Percentiles rank a stretch among this genome's conserved stretches.
These are phyloP conservation scores for Kuraishia capsulata DNA, from an alignment of 805 yeast species.

Conservation along the genomic window DNA sequence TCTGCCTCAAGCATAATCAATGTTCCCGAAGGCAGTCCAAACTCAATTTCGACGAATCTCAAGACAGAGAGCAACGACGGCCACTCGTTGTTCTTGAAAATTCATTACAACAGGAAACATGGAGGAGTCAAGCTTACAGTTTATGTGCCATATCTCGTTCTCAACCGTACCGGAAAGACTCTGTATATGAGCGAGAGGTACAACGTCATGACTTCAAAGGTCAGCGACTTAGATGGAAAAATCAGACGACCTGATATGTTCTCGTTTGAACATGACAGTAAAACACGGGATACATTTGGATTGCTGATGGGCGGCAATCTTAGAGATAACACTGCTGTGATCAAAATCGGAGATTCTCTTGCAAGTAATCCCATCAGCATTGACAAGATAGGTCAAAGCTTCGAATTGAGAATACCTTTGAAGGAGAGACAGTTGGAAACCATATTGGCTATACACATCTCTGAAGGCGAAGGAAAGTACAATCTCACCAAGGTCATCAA, in stretches of 20 bases:
- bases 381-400: constrained; percentile 82
- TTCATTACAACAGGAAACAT: constrained; percentile 50
- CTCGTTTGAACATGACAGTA: constrained; percentile 55
- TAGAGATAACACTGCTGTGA: constrained; percentile 54
- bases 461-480: constrained; percentile 84
- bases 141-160: constrained; percentile 77
- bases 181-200: constrained; percentile 48
- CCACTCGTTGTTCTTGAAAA: constrained; percentile 51
- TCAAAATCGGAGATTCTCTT: constrained; percentile 59
- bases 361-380: constrained; percentile 72
- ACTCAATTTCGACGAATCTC: constrained; percentile 46
- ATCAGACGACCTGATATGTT: constrained; percentile 63
- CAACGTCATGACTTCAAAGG: constrained; percentile 41
- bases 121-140: constrained; percentile 59
- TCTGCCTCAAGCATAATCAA: constrained; percentile 74
- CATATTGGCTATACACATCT: constrained; percentile 63
- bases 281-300: constrained; percentile 5
- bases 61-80: constrained; percentile 52
- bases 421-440: constrained; percentile 48
- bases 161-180: constrained; percentile 71
- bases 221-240: constrained; percentile 17
- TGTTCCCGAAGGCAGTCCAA: constrained; percentile 41
- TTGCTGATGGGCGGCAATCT: constrained; percentile 16
- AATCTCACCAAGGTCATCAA: constrained; percentile 68
- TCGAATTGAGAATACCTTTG: constrained; percentile 40